Base-by-base conservation (phyloP, 2,329 filamentous ascomycete species). In the Calonectria fujianensis region DNA sequence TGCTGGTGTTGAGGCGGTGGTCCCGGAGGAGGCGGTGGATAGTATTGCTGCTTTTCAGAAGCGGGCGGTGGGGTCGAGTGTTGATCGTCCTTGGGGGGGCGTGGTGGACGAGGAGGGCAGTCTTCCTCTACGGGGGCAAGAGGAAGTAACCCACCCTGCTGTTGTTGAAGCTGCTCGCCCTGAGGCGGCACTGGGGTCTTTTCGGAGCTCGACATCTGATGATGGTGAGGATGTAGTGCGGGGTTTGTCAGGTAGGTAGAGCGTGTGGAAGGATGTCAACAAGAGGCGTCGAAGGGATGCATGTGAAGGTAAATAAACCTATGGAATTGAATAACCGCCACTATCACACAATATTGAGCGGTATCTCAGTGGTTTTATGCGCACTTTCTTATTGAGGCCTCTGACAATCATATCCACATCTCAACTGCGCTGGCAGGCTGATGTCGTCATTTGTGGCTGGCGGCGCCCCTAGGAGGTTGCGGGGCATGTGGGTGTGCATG, bases 381-480 rank as follows among this genome's bases (percentile, higher is more conserved):
- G 5, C 20, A 48, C 45, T 37, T 59, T 50, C 63, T 37, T 41
- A 11, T 59, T 51, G 76, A 79, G 78, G 78, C 78, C 78, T 79
- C 78, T 35, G 4, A 20, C 10, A 32, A 13, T 52, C 50, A 31
- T 37, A 51, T 32, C 18, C 51, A 61, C 35, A 59, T 61, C 35
- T 27, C 29, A 45, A 39, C 20, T 66, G 29, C 51, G 75, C 59
- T 73, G 67, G 41, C 32, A 27, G 32, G 59, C 76, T 80, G 79
- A 80, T 80, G 79, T 80, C 79, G 79, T 80, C 67, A 66, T 51
- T 27, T 57, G 77, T 80, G 79, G 79, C 79, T 79, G 76, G 77
- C 79, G 78, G 76, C 48, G 35, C 48, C 70, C 64, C 74, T 78
- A 76, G 77, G 70, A 76, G 63, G 41, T 70, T 67, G 54, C 39